Evolutionary conservation across 1,284 basidiomycete genomes (phyloP), one percentile per base, ranked within the genome.

Genomic region (Xerocomus subilludens): DNA sequence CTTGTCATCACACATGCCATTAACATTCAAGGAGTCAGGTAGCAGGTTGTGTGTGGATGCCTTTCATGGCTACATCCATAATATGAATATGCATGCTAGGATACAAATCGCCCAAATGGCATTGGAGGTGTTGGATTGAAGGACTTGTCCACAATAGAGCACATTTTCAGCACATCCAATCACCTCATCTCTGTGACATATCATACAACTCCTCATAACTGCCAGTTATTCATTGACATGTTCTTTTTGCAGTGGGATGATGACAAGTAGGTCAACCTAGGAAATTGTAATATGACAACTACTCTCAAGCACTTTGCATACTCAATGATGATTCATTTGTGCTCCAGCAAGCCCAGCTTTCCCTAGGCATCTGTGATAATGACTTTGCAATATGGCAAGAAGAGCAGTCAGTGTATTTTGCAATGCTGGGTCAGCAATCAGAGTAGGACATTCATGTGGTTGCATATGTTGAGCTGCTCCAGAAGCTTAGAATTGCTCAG

Each of bases 261-360:
- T 30, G 73, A 74, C 20, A 62, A 70, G 33, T 73, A 73, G 25
- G 16, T 65, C 5, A 73, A 70, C 38, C 35, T 79, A 10, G 77
- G 77, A 9, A 76, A 80, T 25, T 84, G 74, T 45, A 84, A 0
- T 74, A 73, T 56, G 77, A 81, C 63, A 82, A 84, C 73, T 82
- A 80, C 69, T 23, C 25, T 16, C 82, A 84, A 67, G 78, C 77
- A 14, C 75, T 79, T 16, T 32, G 55, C 55, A 56, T 56, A n/a
- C 16, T 56, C 55, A 56, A 56, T 32, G 55, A 56, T n/a, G 30
- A 30, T 56, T 21, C 25, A 18, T 30, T 56, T 16, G 55, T n/a
- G 16, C 55, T 56, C 30, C 55, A 56, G 55, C 55, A 56, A 32
- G 55, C 55, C 30, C 25, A 56, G 55, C 18, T 11, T 16, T n/a